Percentiles rank a stretch among this genome's conserved stretches.
Conservation (phyloP, 2,329 filamentous ascomycete species). For the Fusarium setosum region DNA sequence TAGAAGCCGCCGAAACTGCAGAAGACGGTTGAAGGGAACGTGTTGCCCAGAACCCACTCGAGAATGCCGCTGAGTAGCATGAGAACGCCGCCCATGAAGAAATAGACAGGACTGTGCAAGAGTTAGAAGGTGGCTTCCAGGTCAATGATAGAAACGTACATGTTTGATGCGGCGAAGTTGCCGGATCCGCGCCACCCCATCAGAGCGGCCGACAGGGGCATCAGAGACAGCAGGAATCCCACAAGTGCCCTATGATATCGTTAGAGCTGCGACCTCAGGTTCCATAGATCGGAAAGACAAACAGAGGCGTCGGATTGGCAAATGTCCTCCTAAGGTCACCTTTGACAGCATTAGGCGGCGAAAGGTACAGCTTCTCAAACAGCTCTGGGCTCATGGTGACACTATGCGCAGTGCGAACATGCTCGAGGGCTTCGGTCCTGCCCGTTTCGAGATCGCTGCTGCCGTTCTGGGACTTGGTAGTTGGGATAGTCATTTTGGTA, state of each 20-base stretch:
- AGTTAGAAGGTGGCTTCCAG: not conserved
- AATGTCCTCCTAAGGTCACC: constrained; percentile 65
- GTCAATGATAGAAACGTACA: constrained; percentile 48
- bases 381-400: constrained; percentile 64
- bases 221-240: constrained; percentile 61
- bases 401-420: constrained; percentile 45
- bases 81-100: constrained; percentile 63
- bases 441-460: constrained; percentile 4
- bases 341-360: constrained; percentile 60
- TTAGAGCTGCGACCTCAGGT: not conserved
- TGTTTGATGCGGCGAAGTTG: constrained; percentile 55
- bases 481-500: not conserved
- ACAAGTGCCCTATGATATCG: constrained; percentile 53
- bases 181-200: constrained; percentile 65
- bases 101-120: constrained; percentile 53
- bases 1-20: constrained; percentile 64
- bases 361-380: constrained; percentile 71
- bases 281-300: constrained; percentile 28
- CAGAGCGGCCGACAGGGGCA: constrained; percentile 58
- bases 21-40: constrained; percentile 69
- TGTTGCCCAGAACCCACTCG: constrained; percentile 68
- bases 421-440: not conserved
- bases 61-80: constrained; percentile 61
- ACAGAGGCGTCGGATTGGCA: constrained; percentile 70
- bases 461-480: not conserved